A percentile compares a stretch with the other conserved stretches of the same genome.
These are phyloP conservation scores for Cryphonectria naterciae DNA, from an alignment of 2,329 filamentous ascomycete genomes.

Conservation along the genomic window DNA sequence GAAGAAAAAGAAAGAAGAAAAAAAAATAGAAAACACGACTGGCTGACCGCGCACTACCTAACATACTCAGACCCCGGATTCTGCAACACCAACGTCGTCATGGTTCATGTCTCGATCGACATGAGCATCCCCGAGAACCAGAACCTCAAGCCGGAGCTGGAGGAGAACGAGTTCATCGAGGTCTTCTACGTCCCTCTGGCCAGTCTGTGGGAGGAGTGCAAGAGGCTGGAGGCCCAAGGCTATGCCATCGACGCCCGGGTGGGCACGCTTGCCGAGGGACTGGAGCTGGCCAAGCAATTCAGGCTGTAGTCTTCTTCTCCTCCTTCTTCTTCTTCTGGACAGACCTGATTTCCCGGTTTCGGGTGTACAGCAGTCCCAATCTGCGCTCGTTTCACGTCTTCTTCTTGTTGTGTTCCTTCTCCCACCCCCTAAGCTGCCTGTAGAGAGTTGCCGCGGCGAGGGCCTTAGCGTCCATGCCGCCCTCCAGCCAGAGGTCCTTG, in stretches of 20 bases:
- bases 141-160: slow-evolving; percentile 69
- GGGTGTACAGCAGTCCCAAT: background rate
- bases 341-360: background rate
- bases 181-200: slow-evolving; percentile 71
- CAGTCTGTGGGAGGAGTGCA: slow-evolving; percentile 68
- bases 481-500: slow-evolving; percentile 61
- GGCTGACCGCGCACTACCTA: background rate
- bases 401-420: slow-evolving; percentile 38
- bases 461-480: slow-evolving; percentile 62
- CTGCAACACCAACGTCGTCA: slow-evolving; percentile 68
- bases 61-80: slow-evolving; percentile 58
- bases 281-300: slow-evolving; percentile 69
- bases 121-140: slow-evolving; percentile 71
- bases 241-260: slow-evolving; percentile 81
- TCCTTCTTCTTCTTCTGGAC: background rate
- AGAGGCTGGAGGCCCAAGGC: slow-evolving; percentile 68
- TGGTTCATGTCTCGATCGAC: slow-evolving; percentile 76
- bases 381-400: background rate
- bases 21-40: background rate
- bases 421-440: slow-evolving; percentile 44
- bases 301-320: slow-evolving; percentile 40
- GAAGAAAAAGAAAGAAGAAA: too few species aligned
- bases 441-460: slow-evolving; percentile 59
- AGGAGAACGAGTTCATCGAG: slow-evolving; percentile 84
- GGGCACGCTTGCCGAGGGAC: slow-evolving; percentile 76